Evolutionary conservation across 352 stramenopile genomes (phyloP), one percentile per base, ranked within the genome.

Genomic region (Phytophthora litchii): DNA sequence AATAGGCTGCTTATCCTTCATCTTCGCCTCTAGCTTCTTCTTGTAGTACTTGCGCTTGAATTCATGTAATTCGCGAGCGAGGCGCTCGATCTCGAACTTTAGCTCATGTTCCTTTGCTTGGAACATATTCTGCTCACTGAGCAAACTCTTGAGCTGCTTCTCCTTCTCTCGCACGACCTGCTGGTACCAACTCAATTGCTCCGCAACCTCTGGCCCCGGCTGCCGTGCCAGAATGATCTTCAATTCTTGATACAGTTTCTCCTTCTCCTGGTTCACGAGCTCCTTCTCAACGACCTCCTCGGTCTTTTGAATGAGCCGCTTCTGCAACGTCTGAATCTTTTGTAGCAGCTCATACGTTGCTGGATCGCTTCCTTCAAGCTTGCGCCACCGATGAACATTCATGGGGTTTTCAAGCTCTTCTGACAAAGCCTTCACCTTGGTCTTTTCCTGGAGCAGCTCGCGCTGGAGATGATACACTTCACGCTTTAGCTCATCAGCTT

Each of bases 111-210:
- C 90, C 64, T 96, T 92, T 12, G 88, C 86, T 59, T 95, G 79
- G 52, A 97, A 94, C 97, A 99, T 99, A 71, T 99, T 99, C 53
- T 99, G 92, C 61, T 99, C 96, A 49, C 84, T 93, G 25, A 97
- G 87, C 72, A 99, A 92, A 16, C 92, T 95, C 73, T 98, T 98
- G 78, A 99, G 93, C 66, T 99, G 95, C 52, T 96, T 95, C 8
- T 95, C 93, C 69, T 99, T 99, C 51, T 98, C 94, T 57, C 96
- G 96, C 20, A 99, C 89, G 43, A 95, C 89, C 42, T 97, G 86
- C 76, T 98, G 92, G 63, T 98, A 98, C 67, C 88, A 94, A 52
- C 80, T 95, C 8, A 98, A 81, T 67, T 98, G 94, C 78, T 99
- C 93, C 12, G 92, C 92, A 16, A 98, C 89, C 75, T 99, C 94